Evolutionary conservation across 345 rosid genomes (phyloP).

Genomic region (Eucalyptus microcorys): DNA sequence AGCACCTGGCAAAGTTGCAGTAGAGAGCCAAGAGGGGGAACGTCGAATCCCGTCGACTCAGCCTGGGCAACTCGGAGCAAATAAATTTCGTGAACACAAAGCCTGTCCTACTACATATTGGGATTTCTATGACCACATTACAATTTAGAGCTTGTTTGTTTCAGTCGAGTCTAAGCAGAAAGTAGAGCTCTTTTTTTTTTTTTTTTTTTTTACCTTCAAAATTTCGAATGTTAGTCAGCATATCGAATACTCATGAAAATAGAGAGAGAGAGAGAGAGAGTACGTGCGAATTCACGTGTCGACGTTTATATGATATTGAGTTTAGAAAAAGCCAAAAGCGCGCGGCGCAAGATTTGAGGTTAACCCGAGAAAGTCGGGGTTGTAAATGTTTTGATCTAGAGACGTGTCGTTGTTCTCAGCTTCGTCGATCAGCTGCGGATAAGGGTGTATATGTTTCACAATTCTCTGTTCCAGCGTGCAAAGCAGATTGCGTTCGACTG

Average conservation of each 20-base stretch:
- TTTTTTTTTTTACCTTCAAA: background rate
- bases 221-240: background rate
- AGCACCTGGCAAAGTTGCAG: conserved; percentile 1
- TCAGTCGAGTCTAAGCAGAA: background rate
- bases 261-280: background rate
- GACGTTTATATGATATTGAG: background rate
- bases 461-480: background rate
- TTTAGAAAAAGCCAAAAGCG: background rate
- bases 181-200: background rate
- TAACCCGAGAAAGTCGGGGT: background rate
- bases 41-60: background rate
- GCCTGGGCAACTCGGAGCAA: background rate
- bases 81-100: background rate
- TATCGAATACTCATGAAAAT: background rate
- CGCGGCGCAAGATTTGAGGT: background rate
- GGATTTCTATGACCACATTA: background rate
- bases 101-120: background rate
- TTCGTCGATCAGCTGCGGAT: background rate
- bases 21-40: background rate
- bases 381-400: background rate
- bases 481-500: background rate
- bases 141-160: background rate
- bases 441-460: background rate
- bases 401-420: background rate
- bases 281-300: background rate